These are phyloP conservation scores for Clavulina sp. DNA, from an alignment of 768 basidiomycete species.

Conservation along the genomic window DNA sequence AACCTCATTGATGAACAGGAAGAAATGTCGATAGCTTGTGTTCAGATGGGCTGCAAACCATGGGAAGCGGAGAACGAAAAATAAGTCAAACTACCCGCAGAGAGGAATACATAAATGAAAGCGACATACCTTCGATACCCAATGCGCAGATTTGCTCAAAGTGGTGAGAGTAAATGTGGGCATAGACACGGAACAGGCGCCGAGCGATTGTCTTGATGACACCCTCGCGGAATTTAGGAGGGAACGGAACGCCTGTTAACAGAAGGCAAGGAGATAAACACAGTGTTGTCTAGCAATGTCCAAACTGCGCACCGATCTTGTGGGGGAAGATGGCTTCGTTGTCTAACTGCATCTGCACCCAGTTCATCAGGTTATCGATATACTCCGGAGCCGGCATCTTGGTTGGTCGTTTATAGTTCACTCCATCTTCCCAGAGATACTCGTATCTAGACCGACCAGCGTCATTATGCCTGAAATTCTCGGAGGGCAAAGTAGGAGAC, in stretches of 20 bases:
- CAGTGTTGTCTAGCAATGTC: not conserved
- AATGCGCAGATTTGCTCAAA: conserved; percentile 98
- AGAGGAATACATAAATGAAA: not conserved
- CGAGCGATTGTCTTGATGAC: conserved; percentile 85
- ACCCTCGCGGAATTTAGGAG: conserved; percentile 72
- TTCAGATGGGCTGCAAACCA: conserved; percentile 70
- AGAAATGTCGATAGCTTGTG: conserved; percentile 96
- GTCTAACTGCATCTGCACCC: conserved; percentile 85
- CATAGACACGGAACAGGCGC: conserved; percentile 90
- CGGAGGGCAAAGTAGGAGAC: conserved; percentile 13
- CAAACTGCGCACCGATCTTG: conserved; percentile 55
- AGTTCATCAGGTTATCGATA: conserved; percentile 96
- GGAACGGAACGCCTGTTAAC: conserved; percentile 69
- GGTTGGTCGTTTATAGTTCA: conserved; percentile 74
- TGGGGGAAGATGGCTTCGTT: conserved; percentile 88
- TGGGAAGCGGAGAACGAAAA: not conserved
- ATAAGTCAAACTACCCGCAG: not conserved
- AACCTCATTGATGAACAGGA: conserved; percentile 92
- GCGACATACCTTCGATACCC: conserved; percentile 76
- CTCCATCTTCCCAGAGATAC: conserved; percentile 87
- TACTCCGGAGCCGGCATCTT: conserved; percentile 92
- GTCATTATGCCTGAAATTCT: not conserved
- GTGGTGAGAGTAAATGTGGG: conserved; percentile 97
- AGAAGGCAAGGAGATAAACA: conserved; percentile 1
- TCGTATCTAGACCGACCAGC: conserved; percentile 44